These are phyloP conservation scores for Pyronema domesticum DNA, from an alignment of 495 filamentous ascomycete species.

Conservation along the genomic window DNA sequence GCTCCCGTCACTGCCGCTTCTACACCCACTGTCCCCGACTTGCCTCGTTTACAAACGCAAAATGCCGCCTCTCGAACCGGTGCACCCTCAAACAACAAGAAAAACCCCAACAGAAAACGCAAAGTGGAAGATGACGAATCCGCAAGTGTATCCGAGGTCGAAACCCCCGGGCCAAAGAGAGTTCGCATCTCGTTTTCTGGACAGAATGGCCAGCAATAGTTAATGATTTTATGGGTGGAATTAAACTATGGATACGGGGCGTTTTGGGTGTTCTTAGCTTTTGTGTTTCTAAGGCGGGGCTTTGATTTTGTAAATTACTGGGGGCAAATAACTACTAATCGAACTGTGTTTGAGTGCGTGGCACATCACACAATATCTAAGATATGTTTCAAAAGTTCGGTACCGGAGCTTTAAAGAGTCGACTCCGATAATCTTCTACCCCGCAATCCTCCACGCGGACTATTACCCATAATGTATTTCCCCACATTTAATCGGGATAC, in stretches of 20 bases:
- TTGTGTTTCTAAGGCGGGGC: no score
- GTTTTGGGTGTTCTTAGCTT: no score
- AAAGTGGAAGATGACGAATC: slow-evolving; percentile 23
- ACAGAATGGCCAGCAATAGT: slow-evolving; percentile 5
- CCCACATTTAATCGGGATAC: no score
- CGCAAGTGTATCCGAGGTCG: slow-evolving; percentile 25
- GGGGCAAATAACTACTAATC: no score
- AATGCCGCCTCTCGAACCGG: background rate
- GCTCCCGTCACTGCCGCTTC: slow-evolving; percentile 19
- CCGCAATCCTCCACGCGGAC: no score
- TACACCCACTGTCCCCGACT: slow-evolving; percentile 20
- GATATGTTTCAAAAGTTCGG: no score
- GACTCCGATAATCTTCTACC: no score
- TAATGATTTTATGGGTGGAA: background rate
- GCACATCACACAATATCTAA: no score
- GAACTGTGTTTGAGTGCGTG: no score
- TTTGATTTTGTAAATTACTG: no score
- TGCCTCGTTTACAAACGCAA: slow-evolving; percentile 11
- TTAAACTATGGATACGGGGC: background rate
- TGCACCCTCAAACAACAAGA: slow-evolving; percentile 14
- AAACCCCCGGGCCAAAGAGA: slow-evolving; percentile 24
- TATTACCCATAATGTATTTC: no score
- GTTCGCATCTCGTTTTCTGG: slow-evolving; percentile 25
- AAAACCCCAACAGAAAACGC: slow-evolving; percentile 13
- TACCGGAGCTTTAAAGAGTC: no score